Evolutionary conservation across 495 filamentous ascomycete species (phyloP).

Genomic region (Xylona heveae): DNA sequence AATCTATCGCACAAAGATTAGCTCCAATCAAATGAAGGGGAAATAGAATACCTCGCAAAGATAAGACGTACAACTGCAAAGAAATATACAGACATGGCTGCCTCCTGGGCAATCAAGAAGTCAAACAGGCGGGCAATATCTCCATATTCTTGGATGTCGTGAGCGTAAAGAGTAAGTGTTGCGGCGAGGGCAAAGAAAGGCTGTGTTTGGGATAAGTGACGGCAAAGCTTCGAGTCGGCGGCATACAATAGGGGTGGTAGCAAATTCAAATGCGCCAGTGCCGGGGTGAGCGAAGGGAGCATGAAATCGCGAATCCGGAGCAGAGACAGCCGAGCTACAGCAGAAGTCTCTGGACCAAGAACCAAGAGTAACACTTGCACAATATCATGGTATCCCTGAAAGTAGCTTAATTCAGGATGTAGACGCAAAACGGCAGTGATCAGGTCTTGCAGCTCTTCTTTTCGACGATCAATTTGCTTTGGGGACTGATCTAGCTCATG

Average conservation of each 20-base stretch:
- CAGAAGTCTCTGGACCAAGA: conserved; percentile 33
- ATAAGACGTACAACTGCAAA: conserved; percentile 37
- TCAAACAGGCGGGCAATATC: conserved; percentile 82
- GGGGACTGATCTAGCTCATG: conserved; percentile 12
- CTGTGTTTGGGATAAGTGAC: conserved; percentile 52
- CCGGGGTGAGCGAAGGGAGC: conserved; percentile 70
- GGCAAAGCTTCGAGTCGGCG: conserved; percentile 42
- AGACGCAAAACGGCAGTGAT: conserved; percentile 57
- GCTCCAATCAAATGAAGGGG: neutral
- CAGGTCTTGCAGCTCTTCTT: conserved; percentile 47
- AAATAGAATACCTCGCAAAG: neutral
- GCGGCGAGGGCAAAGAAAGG: conserved; percentile 86
- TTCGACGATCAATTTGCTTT: conserved; percentile 38
- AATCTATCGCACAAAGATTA: conserved; percentile 24
- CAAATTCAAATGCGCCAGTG: conserved; percentile 61
- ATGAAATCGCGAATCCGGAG: conserved; percentile 92
- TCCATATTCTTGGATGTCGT: conserved; percentile 78
- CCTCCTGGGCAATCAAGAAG: conserved; percentile 64
- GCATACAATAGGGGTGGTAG: conserved; percentile 59
- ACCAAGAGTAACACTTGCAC: conserved; percentile 89
- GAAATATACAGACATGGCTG: conserved; percentile 71
- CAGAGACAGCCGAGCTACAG: conserved; percentile 60
- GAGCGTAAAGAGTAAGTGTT: conserved; percentile 84
- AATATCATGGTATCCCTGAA: conserved; percentile 98
- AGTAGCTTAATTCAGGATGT: conserved; percentile 80